Percentiles rank a stretch among this genome's conserved stretches.
Evolutionary conservation across 2,329 filamentous ascomycete genomes (phyloP).

Genomic region (Monosporascus sp.): DNA sequence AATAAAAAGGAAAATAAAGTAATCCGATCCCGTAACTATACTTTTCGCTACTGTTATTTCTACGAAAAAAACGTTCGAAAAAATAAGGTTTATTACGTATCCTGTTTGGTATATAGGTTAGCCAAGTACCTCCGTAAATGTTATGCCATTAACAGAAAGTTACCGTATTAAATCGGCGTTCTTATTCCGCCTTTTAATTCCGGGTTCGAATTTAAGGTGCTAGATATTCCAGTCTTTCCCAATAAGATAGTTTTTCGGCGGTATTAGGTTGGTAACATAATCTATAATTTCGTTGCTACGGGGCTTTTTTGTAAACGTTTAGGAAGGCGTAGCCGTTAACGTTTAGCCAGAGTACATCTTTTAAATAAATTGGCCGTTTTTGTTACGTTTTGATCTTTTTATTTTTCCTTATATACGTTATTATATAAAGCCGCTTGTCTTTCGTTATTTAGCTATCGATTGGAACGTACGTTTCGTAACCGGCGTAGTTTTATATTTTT

Average conservation of each 20-base stretch:
- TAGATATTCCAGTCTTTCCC: not conserved
- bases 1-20: not conserved
- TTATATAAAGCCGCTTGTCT: not conserved
- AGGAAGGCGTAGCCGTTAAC: not conserved
- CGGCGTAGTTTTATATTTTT: not conserved
- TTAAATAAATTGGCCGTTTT: not conserved
- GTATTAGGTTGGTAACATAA: not conserved
- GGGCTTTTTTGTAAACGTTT: not conserved
- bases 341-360: not conserved
- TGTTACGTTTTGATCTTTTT: not conserved
- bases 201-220: not conserved
- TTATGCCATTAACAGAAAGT: not conserved
- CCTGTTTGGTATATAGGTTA: not conserved
- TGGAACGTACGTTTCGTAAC: not conserved
- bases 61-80: not conserved
- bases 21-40: not conserved
- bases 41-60: not conserved
- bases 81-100: not conserved
- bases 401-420: not conserved
- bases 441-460: not conserved
- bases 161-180: not conserved
- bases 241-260: not conserved
- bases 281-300: not conserved
- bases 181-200: not conserved
- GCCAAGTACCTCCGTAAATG: not conserved